Conservation (phyloP, 805 yeast genomes). For the Wickerhamiella nectarea region DNA sequence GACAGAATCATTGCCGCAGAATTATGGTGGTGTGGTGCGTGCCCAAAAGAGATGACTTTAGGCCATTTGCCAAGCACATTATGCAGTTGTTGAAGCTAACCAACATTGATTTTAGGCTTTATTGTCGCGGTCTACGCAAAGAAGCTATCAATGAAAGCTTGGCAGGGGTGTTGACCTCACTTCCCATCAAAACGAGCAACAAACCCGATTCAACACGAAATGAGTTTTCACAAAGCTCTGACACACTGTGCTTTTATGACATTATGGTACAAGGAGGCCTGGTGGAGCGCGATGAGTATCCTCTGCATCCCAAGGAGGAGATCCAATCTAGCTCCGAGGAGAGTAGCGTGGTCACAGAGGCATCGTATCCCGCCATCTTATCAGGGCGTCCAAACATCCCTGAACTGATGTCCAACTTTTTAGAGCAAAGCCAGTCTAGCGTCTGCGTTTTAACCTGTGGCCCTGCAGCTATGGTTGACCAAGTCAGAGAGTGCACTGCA, state of each 20-base stretch:
- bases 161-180: background rate
- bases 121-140: constrained; percentile 9
- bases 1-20: constrained; percentile 11
- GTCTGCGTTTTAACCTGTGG: constrained; percentile 29
- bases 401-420: constrained; percentile 31
- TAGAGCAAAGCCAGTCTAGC: constrained; percentile 35
- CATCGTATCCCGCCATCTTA: constrained; percentile 9
- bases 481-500: constrained; percentile 16
- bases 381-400: constrained; percentile 30
- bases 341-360: background rate
- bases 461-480: constrained; percentile 21
- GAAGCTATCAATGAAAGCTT: background rate
- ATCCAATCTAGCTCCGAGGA: background rate
- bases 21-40: constrained; percentile 17
- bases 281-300: background rate
- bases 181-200: background rate
- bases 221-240: background rate
- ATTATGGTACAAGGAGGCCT: background rate
- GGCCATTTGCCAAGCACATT: constrained; percentile 21
- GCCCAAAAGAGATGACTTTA: constrained; percentile 19
- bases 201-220: no score
- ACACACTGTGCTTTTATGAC: background rate
- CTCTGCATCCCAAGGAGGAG: background rate
- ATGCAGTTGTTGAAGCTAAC: constrained; percentile 12
- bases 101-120: constrained; percentile 15